phyloP scores from a whole-genome alignment of 2,329 filamentous ascomycete genomes.

The Fusarium globosum region DNA sequence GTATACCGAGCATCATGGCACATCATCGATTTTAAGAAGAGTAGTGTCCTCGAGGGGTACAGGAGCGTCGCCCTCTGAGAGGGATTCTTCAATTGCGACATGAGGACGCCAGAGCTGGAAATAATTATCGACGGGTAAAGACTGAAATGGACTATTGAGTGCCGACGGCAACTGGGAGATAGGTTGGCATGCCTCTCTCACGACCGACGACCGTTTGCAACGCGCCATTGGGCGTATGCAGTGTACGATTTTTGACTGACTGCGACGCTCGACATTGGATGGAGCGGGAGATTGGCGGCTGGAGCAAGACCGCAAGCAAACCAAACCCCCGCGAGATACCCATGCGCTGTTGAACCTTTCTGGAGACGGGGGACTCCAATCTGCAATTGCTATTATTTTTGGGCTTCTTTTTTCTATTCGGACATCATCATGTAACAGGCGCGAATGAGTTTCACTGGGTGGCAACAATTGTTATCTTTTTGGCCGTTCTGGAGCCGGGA shows the following conservation, averaged over 20 bases:
- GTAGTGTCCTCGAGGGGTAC: slow-evolving; percentile 24
- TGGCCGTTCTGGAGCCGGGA: slow-evolving; percentile 38
- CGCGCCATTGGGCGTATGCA: slow-evolving; percentile 43
- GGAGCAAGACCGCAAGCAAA: slow-evolving; percentile 42
- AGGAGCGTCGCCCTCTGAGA: slow-evolving; percentile 17
- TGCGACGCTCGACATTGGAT: slow-evolving; percentile 42
- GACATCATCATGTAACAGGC: slow-evolving; percentile 34
- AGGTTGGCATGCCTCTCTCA: slow-evolving; percentile 32
- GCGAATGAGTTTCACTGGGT: slow-evolving; percentile 30
- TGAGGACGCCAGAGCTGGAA: slow-evolving; percentile 27
- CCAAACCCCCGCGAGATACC: slow-evolving; percentile 47
- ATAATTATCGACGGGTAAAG: slow-evolving; percentile 36
- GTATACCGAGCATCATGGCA: slow-evolving; percentile 40
- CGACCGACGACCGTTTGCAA: slow-evolving; percentile 35
- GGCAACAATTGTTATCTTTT: slow-evolving; percentile 36
- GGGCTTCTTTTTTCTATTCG: slow-evolving; percentile 31
- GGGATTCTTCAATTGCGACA: slow-evolving; percentile 15
- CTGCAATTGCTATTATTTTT: slow-evolving; percentile 38
- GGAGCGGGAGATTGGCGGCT: slow-evolving; percentile 46
- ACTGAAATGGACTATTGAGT: slow-evolving; percentile 12
- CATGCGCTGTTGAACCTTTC: slow-evolving; percentile 44
- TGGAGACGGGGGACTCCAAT: slow-evolving; percentile 47
- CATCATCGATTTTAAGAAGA: slow-evolving; percentile 39
- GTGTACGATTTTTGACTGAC: slow-evolving; percentile 43
- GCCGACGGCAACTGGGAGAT: slow-evolving; percentile 24